phyloP scores from a whole-genome alignment of 352 stramenopile genomes.

The Paralagenidium karlingii region DNA sequence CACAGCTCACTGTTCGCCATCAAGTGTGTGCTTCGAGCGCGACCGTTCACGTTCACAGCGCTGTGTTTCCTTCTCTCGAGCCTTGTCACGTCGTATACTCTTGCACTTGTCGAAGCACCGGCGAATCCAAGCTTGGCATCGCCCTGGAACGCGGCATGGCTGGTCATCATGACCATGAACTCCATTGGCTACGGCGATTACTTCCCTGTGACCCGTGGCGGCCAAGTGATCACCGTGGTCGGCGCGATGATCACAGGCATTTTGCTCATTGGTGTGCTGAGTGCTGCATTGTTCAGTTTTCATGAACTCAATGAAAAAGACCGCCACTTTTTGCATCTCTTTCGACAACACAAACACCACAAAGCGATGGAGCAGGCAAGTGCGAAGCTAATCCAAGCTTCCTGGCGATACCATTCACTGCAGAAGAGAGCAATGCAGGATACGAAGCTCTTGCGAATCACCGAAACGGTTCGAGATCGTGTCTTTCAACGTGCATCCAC shows the following conservation, averaged over 20 bases:
- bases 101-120: conserved; percentile 50
- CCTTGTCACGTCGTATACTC: conserved; percentile 40
- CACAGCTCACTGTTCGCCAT: conserved; percentile 66
- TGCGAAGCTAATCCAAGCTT: conserved; percentile 43
- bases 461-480: not conserved
- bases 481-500: conserved; percentile 8
- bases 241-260: conserved; percentile 61
- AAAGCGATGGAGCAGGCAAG: conserved; percentile 25
- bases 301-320: conserved; percentile 41
- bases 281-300: conserved; percentile 46
- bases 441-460: not conserved
- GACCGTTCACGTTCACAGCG: conserved; percentile 58
- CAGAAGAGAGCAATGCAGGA: not conserved
- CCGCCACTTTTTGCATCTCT: conserved; percentile 36
- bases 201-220: conserved; percentile 28
- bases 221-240: conserved; percentile 43
- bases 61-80: conserved; percentile 28
- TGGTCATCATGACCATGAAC: conserved; percentile 63
- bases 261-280: conserved; percentile 54
- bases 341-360: conserved; percentile 29
- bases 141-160: conserved; percentile 44
- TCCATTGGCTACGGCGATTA: conserved; percentile 68
- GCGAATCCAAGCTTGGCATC: conserved; percentile 50
- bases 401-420: conserved; percentile 22
- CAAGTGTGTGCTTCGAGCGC: conserved; percentile 62